Evolutionary conservation across 768 basidiomycete genomes (phyloP), one percentile per base, ranked within the genome.

Genomic region (Suillus placidus): DNA sequence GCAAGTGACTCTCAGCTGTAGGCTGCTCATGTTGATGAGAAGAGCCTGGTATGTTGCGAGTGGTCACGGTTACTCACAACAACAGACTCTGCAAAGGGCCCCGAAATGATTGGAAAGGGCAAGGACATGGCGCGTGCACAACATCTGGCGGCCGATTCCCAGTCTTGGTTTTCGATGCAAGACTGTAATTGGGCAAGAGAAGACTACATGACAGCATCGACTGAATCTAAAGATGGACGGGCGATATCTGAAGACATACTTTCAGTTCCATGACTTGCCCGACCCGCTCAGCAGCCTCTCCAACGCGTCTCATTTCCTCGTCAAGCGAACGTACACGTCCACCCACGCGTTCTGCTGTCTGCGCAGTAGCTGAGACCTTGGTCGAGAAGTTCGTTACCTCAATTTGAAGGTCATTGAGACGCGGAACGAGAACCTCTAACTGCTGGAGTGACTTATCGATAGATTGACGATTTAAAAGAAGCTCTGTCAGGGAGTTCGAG

Each of bases 191-290:
- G 83, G 5, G 81, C 75, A 51, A 92, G 77, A 1, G 97, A 90
- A 0, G 86, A 85, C 85, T 94, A 80, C 12, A 82, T 77, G 64
- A 42, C 76, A 78, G 37, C 18, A 66, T 72, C 20, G 71, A 56
- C 34, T 38, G 67, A n/a, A 37, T 37, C 16, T 69, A 72, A 55
- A 61, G 79, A 78, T 72, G 82, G 77, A 58, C 78, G 71, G 64
- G 79, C 76, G 12, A 23, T 9, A 62, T 51, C 2, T 8, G 45
- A 37, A 61, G 57, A 74, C 72, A 63, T 67, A 93, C 95, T 86
- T 97, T 98, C 70, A 99, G 87, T 66, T 99, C 97, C 81, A 97
- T 91, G 47, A 98, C 94, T 73, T 95, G 93, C 5, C 88, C 89
- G 12, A 99, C 93, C 60, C 93, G 86, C 65, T 99, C 97, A n/a